These are phyloP conservation scores for Beauveria medogensis DNA, from an alignment of 2,329 filamentous ascomycete genomes.

Conservation along the genomic window DNA sequence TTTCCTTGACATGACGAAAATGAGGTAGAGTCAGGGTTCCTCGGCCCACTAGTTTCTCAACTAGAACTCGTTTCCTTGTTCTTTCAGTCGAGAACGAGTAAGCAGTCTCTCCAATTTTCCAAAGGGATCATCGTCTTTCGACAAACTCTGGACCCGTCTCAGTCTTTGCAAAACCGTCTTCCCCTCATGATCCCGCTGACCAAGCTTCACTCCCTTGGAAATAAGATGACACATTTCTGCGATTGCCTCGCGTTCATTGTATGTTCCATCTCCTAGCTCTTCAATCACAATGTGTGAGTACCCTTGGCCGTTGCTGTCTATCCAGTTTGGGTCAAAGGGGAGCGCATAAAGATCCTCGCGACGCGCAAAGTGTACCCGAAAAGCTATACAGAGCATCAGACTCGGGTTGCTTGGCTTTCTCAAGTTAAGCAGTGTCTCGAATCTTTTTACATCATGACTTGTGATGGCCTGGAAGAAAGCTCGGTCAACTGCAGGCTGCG, in stretches of 20 bases:
- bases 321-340: background rate
- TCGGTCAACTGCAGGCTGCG: background rate
- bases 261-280: background rate
- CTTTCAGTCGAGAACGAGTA: background rate
- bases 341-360: background rate
- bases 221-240: background rate
- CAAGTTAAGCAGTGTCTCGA: background rate
- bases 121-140: background rate
- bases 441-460: background rate
- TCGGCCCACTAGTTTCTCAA: too few species aligned
- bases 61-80: background rate
- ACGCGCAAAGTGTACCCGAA: background rate
- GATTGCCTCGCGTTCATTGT: background rate
- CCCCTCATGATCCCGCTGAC: background rate
- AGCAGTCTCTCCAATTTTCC: background rate
- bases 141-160: background rate
- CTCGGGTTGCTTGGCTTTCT: background rate
- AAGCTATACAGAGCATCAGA: background rate
- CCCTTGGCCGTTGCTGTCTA: background rate
- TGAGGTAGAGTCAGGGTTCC: too few species aligned
- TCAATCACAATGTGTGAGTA: background rate
- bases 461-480: background rate
- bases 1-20: background rate
- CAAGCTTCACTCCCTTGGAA: background rate
- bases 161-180: background rate